phyloP scores from a whole-genome alignment of 2,329 filamentous ascomycete genomes.

The Graphium sp. region DNA sequence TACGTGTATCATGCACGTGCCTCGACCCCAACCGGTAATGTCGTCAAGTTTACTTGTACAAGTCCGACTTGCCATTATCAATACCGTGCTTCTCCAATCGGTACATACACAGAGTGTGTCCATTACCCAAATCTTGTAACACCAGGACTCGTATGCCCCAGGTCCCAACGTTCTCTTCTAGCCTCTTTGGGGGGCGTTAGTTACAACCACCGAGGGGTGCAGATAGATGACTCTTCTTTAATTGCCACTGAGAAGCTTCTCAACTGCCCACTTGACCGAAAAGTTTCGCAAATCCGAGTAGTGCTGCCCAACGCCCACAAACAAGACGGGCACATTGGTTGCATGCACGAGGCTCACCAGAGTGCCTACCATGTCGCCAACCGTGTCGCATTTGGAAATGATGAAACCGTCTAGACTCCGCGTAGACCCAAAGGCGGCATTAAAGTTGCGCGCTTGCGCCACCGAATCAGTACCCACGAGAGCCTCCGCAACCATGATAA shows the following conservation, averaged over 20 bases:
- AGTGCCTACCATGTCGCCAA: constrained; percentile 96
- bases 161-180: too few species aligned
- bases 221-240: constrained; percentile 10
- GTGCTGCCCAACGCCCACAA: constrained; percentile 61
- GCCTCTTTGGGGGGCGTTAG: too few species aligned
- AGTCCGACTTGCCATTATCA: too few species aligned
- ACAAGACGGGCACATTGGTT: constrained; percentile 88
- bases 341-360: constrained; percentile 95
- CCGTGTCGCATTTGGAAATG: constrained; percentile 96
- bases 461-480: constrained; percentile 92
- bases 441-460: constrained; percentile 92
- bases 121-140: too few species aligned
- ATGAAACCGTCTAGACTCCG: constrained; percentile 88
- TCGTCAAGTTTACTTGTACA: too few species aligned
- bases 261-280: constrained; percentile 53
- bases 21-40: too few species aligned
- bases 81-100: too few species aligned
- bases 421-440: constrained; percentile 70
- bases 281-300: constrained; percentile 53
- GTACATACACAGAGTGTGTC: too few species aligned
- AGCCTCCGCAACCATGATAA: constrained; percentile 84
- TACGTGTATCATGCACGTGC: too few species aligned
- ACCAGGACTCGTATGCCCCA: too few species aligned
- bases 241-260: constrained; percentile 40
- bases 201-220: too few species aligned